Evolutionary conservation across 306 rosid species (phyloP).

Genomic region (Corylus heterophylla): DNA sequence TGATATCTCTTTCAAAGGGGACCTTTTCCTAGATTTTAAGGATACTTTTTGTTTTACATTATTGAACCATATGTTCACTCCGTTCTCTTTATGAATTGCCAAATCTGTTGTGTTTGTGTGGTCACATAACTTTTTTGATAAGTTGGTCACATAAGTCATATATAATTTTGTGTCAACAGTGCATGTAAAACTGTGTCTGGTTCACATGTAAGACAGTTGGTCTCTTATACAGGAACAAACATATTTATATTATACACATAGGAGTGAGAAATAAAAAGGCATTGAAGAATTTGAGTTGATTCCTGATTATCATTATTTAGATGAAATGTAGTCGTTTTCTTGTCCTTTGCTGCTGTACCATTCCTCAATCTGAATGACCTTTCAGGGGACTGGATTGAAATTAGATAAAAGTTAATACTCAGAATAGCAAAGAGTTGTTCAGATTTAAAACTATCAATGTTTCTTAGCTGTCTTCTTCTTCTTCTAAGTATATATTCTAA

Average conservation of each 20-base stretch:
- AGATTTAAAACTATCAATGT: not conserved
- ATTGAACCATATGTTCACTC: not conserved
- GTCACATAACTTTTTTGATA: not conserved
- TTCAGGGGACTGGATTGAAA: not conserved
- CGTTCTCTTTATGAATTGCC: not conserved
- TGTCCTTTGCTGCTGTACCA: not conserved
- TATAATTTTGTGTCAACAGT: not conserved
- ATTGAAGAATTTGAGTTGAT: not conserved
- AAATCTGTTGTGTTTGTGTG: not conserved
- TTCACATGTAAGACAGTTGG: not conserved
- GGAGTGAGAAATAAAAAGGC: not conserved
- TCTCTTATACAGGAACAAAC: not conserved
- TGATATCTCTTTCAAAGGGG: not conserved
- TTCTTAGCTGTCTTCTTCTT: not conserved
- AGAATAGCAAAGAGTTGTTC: not conserved
- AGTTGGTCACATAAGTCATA: too few relatives aligned
- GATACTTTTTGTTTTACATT: not conserved
- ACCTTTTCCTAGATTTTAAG: not conserved
- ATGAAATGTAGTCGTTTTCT: not conserved
- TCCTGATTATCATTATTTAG: not conserved
- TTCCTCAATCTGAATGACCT: not conserved
- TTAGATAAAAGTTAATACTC: not conserved
- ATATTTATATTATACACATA: not conserved
- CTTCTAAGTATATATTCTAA: not conserved
- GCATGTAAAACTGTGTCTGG: not conserved